Conservation (phyloP, 2,329 filamentous ascomycete genomes). For the Paraphaeosphaeria minitans region DNA sequence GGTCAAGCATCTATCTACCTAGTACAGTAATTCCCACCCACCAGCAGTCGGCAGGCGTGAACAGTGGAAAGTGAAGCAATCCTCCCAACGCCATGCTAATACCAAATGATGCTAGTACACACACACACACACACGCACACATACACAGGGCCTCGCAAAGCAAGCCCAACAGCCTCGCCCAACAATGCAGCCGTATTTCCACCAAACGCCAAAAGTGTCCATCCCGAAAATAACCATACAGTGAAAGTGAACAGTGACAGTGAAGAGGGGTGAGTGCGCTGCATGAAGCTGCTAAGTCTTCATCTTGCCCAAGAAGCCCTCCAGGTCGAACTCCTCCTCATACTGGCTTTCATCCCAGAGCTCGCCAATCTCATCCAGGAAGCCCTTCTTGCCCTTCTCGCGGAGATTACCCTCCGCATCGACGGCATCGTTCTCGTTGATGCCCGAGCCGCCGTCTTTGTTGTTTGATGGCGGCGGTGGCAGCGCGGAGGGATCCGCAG, state of each 20-base stretch:
- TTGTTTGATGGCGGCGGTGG: constrained; percentile 60
- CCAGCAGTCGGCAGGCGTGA: not conserved
- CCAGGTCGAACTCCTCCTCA: constrained; percentile 95
- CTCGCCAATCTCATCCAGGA: constrained; percentile 92
- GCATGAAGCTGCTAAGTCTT: constrained; percentile 54
- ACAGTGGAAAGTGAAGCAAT: not conserved
- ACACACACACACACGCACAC: not conserved
- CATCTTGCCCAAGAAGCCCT: constrained; percentile 95
- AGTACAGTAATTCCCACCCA: not conserved
- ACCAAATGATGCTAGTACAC: not conserved
- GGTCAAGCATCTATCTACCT: not conserved
- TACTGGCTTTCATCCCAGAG: constrained; percentile 98
- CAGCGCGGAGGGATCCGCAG: constrained; percentile 64
- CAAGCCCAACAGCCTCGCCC: not conserved
- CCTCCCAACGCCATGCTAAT: not conserved
- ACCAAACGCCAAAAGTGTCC: not conserved
- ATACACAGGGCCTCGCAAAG: not conserved
- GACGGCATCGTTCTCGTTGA: constrained; percentile 81
- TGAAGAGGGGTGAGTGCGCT: no score
- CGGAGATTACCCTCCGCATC: constrained; percentile 85
- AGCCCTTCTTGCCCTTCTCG: constrained; percentile 95
- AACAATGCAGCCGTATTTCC: not conserved
- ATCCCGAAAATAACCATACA: not conserved
- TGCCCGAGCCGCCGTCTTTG: constrained; percentile 67
- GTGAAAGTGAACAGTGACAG: not conserved